phyloP scores from a whole-genome alignment of 345 rosid species.

The Dovyalis caffra region DNA sequence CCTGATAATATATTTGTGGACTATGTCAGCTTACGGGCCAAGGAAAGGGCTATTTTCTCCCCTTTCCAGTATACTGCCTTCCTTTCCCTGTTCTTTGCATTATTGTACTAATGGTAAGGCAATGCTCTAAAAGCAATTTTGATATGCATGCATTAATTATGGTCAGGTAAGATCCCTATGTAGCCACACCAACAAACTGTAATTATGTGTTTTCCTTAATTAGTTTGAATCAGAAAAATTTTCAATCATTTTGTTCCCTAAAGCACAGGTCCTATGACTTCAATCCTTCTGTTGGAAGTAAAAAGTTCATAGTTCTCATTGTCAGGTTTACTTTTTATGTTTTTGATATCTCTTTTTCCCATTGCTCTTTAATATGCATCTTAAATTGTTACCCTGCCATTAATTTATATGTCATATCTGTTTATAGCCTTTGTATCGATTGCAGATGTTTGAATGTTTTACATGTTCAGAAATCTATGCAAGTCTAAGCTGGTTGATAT shows the following conservation, averaged over 20 bases:
- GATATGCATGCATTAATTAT: neutral
- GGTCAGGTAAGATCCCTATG: neutral
- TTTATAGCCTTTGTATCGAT: neutral
- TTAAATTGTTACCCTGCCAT: neutral
- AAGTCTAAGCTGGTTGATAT: neutral
- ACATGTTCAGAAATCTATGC: neutral
- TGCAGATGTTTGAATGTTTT: neutral
- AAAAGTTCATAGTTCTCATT: neutral
- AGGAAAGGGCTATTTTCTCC: neutral
- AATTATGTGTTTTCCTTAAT: neutral
- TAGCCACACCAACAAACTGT: neutral
- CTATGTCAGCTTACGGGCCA: neutral
- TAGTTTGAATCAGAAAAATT: neutral
- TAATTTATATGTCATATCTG: neutral
- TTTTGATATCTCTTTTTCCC: neutral
- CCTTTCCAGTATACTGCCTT: neutral
- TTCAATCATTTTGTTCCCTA: neutral
- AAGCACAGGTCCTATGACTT: neutral
- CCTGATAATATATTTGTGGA: neutral
- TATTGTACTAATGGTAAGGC: too few relatives aligned
- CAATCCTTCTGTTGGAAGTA: neutral
- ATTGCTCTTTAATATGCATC: neutral
- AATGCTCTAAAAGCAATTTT: too few relatives aligned
- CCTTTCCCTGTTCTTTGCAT: neutral
- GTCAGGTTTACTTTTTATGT: neutral